Percentiles rank a stretch among this genome's conserved stretches.
Conservation (phyloP, 2,329 filamentous ascomycete genomes). For the Ceratocystis ficicola region DNA sequence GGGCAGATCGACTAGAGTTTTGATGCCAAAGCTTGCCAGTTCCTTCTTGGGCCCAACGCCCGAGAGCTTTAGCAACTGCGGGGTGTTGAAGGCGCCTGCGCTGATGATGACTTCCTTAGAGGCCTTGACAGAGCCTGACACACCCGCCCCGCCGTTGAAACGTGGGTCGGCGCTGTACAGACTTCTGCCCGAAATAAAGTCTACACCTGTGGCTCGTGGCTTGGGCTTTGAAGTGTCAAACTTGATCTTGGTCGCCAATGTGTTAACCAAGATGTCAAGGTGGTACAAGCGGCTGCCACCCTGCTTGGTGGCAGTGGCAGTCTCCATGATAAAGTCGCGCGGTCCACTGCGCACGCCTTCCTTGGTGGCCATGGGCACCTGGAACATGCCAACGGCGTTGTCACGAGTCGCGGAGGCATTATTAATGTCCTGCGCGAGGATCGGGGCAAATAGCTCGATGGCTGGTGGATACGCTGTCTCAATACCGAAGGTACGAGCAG, state of each 20-base stretch:
- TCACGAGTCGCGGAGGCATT: conserved; percentile 24
- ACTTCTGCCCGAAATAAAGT: conserved; percentile 24
- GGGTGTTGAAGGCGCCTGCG: conserved; percentile 39
- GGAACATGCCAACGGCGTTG: conserved; percentile 35
- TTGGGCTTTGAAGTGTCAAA: conserved; percentile 28
- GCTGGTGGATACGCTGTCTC: conserved; percentile 23
- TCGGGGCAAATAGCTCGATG: conserved; percentile 25
- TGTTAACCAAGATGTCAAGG: conserved; percentile 24
- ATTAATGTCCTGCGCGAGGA: conserved; percentile 27
- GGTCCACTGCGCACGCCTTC: conserved; percentile 41
- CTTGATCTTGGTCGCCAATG: conserved; percentile 31
- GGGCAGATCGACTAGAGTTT: conserved; percentile 34
- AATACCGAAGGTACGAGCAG: conserved; percentile 27
- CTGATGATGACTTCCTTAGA: conserved; percentile 39
- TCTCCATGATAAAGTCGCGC: conserved; percentile 41
- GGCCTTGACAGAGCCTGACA: conserved; percentile 26
- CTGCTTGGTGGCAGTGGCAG: conserved; percentile 24
- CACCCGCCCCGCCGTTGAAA: conserved; percentile 24
- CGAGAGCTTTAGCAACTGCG: conserved; percentile 41
- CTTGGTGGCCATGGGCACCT: conserved; percentile 46
- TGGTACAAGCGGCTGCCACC: conserved; percentile 28
- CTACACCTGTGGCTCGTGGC: conserved; percentile 33
- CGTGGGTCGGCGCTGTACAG: conserved; percentile 29
- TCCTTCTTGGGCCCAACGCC: conserved; percentile 37
- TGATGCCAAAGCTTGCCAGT: conserved; percentile 35